phyloP scores from a whole-genome alignment of 2,329 filamentous ascomycete genomes.

The Leptodontidium sp. region DNA sequence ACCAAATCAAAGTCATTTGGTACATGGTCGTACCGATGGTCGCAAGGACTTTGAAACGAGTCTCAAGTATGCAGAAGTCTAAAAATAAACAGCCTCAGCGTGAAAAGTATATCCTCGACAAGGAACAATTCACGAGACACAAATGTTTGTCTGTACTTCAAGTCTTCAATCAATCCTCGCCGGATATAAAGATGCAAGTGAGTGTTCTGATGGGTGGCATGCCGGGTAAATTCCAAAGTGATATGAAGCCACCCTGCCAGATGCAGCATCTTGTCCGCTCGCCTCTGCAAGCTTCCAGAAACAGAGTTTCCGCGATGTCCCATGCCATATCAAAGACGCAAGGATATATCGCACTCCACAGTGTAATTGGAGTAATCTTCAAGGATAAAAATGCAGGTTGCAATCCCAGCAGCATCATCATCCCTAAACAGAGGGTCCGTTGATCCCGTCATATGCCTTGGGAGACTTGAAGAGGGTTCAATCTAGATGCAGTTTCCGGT shows the following conservation, averaged over 20 bases:
- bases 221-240: constrained; percentile 11
- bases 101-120: constrained; percentile 7
- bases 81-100: constrained; percentile 3
- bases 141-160: not conserved
- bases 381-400: constrained; percentile 5
- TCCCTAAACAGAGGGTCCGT: not conserved
- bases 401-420: constrained; percentile 10
- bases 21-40: too few relatives aligned
- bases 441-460: not conserved
- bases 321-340: not conserved
- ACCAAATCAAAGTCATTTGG: too few relatives aligned
- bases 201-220: not conserved
- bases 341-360: constrained; percentile 3
- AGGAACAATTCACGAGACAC: not conserved
- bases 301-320: constrained; percentile 15
- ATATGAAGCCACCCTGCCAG: constrained; percentile 16
- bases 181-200: constrained; percentile 1
- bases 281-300: constrained; percentile 14
- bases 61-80: constrained; percentile 16
- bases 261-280: not conserved
- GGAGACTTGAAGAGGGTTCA: not conserved
- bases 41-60: constrained; percentile 20
- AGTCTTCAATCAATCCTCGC: not conserved
- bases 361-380: constrained; percentile 3
- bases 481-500: not conserved